Evolutionary conservation across 2,329 filamentous ascomycete species (phyloP).

Genomic region (Pyricularia sp.): DNA sequence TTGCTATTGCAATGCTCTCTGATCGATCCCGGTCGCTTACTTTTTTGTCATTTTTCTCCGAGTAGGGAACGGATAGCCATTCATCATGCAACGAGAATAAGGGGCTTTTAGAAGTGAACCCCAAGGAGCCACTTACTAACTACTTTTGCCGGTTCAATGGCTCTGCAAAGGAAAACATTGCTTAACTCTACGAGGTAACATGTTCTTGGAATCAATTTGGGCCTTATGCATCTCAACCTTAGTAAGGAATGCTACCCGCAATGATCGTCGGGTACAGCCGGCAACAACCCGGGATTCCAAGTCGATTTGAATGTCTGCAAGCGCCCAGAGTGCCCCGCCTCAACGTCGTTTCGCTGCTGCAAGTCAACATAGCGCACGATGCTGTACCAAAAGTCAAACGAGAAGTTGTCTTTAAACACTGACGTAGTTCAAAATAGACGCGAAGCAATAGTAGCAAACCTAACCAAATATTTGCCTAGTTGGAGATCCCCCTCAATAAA

Average conservation of each 20-base stretch:
- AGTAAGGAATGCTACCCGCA: not conserved
- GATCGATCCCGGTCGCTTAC: not conserved
- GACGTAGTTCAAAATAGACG: not conserved
- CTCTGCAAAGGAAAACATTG: no score
- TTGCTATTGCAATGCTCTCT: not conserved
- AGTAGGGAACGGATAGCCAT: not conserved
- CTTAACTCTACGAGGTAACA: not conserved
- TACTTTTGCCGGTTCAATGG: not conserved
- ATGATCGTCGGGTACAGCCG: not conserved
- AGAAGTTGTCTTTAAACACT: not conserved
- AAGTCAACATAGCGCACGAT: not conserved
- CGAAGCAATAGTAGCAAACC: not conserved
- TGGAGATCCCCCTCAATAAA: not conserved
- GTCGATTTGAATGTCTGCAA: not conserved
- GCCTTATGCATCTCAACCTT: not conserved
- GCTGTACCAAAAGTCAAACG: not conserved
- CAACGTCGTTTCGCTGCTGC: not conserved
- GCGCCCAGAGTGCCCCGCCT: not conserved
- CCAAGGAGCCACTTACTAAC: not conserved
- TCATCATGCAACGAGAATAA: not conserved
- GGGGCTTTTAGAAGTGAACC: no score
- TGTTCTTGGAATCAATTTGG: not conserved
- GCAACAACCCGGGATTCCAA: not conserved
- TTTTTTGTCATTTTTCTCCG: not conserved
- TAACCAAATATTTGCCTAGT: not conserved